Conservation (phyloP, 2,329 filamentous ascomycete species). For the Diplocarpon rosae region DNA sequence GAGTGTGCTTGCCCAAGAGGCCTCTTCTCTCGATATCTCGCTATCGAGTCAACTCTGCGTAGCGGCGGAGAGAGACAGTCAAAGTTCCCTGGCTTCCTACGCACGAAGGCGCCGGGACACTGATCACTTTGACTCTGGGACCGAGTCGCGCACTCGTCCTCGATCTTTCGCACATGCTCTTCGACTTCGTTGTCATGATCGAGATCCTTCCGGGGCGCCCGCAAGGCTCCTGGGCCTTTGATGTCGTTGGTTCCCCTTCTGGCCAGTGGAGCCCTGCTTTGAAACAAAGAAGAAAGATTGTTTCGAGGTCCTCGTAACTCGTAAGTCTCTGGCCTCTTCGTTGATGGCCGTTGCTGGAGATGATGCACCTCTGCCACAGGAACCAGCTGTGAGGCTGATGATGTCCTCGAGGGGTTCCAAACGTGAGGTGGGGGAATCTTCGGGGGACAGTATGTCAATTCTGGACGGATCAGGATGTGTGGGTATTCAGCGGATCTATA, state of each 20-base stretch:
- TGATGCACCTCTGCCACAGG: conserved; percentile 13
- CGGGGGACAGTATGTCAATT: conserved; percentile 17
- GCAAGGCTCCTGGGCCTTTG: conserved; percentile 14
- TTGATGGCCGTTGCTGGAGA: conserved; percentile 11
- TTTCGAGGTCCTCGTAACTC: conserved; percentile 8
- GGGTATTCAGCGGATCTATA: conserved; percentile 19
- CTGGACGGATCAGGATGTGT: conserved; percentile 16
- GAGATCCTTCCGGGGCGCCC: conserved; percentile 6
- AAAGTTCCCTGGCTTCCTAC: neutral
- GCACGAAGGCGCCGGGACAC: conserved; percentile 1
- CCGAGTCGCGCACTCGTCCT: conserved; percentile 11
- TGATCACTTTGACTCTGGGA: conserved; percentile 5
- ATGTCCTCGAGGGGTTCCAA: conserved; percentile 14
- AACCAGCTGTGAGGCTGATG: conserved; percentile 12
- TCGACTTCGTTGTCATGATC: conserved; percentile 14
- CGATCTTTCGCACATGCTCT: conserved; percentile 16
- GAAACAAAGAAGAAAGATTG: conserved; percentile 7
- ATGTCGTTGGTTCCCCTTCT: conserved; percentile 12
- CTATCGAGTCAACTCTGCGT: neutral
- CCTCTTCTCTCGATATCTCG: conserved; percentile 1
- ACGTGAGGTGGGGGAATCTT: conserved; percentile 17
- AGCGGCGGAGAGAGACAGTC: neutral
- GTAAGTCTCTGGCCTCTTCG: conserved; percentile 5
- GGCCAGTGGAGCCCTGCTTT: conserved; percentile 4
- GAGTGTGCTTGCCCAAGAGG: neutral